Percentiles rank a stretch among this genome's conserved stretches.
Evolutionary conservation across 306 rosid species (phyloP).

Genomic region (Fagus crenata): DNA sequence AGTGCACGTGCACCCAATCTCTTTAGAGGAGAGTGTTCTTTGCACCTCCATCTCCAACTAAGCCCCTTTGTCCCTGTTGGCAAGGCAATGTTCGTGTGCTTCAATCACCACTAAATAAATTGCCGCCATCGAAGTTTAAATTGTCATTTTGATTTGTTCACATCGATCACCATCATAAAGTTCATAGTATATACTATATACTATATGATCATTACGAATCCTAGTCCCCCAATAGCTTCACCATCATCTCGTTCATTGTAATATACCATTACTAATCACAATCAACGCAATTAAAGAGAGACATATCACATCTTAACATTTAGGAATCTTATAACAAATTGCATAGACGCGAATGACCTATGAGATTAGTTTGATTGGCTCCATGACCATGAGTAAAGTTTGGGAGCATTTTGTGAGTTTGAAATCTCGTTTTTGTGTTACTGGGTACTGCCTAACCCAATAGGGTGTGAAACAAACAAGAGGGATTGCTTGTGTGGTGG

Average conservation of each 20-base stretch:
- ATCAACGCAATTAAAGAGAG: not conserved
- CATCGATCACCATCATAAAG: not conserved
- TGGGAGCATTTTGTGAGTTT: no score
- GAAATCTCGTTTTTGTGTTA: no score
- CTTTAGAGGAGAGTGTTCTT: not conserved
- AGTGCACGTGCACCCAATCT: not conserved
- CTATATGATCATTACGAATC: no score
- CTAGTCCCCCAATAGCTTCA: no score
- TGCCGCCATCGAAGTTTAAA: not conserved
- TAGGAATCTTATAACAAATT: not conserved
- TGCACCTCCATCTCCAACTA: not conserved
- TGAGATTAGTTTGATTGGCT: not conserved
- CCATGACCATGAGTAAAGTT: no score
- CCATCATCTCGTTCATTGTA: no score
- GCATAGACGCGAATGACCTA: not conserved
- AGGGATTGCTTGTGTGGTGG: no score
- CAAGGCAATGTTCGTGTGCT: slow-evolving; percentile 1
- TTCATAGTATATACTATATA: not conserved
- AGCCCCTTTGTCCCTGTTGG: not conserved
- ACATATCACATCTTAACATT: not conserved
- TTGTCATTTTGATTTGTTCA: no score
- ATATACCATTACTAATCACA: not conserved
- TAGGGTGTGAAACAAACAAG: no score
- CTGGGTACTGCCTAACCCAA: no score
- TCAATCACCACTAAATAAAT: not conserved